Evolutionary conservation across 2,329 filamentous ascomycete species (phyloP).

Genomic region (Sporothrix variecibatus): DNA sequence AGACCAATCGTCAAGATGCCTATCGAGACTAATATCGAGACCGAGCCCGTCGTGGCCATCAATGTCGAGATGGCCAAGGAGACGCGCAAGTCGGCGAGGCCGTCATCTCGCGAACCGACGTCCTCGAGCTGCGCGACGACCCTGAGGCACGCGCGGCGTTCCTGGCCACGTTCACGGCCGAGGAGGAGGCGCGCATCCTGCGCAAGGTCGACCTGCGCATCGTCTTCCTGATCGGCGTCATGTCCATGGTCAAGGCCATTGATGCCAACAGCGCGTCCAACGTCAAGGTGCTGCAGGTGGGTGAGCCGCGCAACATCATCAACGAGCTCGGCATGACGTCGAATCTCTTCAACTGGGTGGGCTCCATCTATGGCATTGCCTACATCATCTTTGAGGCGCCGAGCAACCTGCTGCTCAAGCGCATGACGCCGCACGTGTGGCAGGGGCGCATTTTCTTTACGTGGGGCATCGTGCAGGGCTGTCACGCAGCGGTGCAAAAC

Average conservation of each 20-base stretch:
- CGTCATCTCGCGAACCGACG: background rate
- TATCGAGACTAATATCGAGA: background rate
- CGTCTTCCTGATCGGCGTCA: slow-evolving; percentile 44
- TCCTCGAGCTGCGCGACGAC: slow-evolving; percentile 28
- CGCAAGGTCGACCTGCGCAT: slow-evolving; percentile 41
- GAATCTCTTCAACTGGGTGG: slow-evolving; percentile 46
- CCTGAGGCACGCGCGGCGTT: slow-evolving; percentile 36
- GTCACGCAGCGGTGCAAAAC: slow-evolving; percentile 18
- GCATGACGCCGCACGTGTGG: slow-evolving; percentile 23
- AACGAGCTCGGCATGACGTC: slow-evolving; percentile 44
- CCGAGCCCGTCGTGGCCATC: background rate
- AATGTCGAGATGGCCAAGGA: background rate
- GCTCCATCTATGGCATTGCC: slow-evolving; percentile 40
- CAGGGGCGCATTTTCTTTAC: slow-evolving; percentile 23
- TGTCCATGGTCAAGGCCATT: slow-evolving; percentile 46
- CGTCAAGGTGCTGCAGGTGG: slow-evolving; percentile 45
- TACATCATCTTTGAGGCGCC: slow-evolving; percentile 48
- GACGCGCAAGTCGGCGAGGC: background rate
- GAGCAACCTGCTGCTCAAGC: slow-evolving; percentile 57
- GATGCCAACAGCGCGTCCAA: slow-evolving; percentile 15
- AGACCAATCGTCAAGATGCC: background rate
- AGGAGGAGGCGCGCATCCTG: slow-evolving; percentile 44
- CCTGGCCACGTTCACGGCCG: slow-evolving; percentile 42
- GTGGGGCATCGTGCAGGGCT: slow-evolving; percentile 25
- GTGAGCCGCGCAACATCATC: slow-evolving; percentile 41